phyloP scores from a whole-genome alignment of 257 asterid genomes.

The Forsythia viridissima region DNA sequence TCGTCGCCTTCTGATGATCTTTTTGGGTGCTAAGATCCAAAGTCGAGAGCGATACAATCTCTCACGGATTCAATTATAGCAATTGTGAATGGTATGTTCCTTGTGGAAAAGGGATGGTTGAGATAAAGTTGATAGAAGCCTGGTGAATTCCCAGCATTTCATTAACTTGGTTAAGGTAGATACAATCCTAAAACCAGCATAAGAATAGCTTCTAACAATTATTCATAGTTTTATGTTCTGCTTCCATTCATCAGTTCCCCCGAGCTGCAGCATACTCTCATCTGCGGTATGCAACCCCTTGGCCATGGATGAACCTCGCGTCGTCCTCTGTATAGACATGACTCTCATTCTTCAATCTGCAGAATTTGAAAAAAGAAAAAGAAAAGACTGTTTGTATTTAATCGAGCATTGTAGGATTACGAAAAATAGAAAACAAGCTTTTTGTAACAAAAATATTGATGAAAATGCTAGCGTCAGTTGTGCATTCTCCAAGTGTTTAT shows the following conservation, averaged over 20 bases:
- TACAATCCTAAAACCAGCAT: constrained; percentile 31
- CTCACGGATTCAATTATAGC: no score
- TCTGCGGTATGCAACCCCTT: constrained; percentile 69
- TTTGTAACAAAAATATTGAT: no score
- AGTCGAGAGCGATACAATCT: neutral
- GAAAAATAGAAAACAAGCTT: no score
- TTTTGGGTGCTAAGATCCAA: neutral
- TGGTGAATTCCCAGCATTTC: constrained; percentile 38
- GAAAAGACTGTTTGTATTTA: neutral
- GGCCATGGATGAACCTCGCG: constrained; percentile 96
- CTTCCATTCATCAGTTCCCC: constrained; percentile 35
- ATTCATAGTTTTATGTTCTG: constrained; percentile 14
- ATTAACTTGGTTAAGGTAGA: constrained; percentile 7
- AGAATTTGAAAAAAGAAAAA: neutral
- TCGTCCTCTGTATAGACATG: constrained; percentile 93
- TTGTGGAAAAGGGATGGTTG: neutral
- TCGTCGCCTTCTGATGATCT: neutral
- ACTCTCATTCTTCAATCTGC: constrained; percentile 82
- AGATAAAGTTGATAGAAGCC: constrained; percentile 33
- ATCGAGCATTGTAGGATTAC: neutral
- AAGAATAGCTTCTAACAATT: constrained; percentile 31
- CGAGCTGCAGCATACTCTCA: constrained; percentile 27
- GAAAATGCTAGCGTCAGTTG: no score
- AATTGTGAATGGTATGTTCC: no score
- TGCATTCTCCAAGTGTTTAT: no score